Evolutionary conservation across 495 filamentous ascomycete genomes (phyloP), one percentile per base, ranked within the genome.

Genomic region (Penicillium paradoxum): DNA sequence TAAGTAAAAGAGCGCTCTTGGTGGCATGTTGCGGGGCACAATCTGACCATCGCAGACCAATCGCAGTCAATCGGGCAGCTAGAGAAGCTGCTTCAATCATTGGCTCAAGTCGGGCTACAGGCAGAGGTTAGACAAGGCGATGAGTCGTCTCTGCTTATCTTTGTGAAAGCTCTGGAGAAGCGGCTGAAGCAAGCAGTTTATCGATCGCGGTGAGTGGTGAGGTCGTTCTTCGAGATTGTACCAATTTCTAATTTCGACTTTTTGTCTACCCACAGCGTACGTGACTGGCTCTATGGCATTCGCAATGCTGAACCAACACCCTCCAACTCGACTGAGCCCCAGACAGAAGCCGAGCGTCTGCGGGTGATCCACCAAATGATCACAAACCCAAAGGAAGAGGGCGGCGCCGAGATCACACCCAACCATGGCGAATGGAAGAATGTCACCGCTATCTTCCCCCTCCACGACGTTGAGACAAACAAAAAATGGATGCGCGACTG

Each of bases 281-380:
- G 90, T 62, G 95, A 98, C 73, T 98, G 93, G 93, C 85, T 97
- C 22, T 87, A 91, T 71, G 90, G 93, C 29, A 86, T 97, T 33
- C 85, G 90, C 37, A 77, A 85, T 54, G 77, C 79, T 14, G 86
- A 91, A 25, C 95, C 92, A 1, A 84, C 88, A 50, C 54, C 60
- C 6, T 65, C 70, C 24, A 83, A 83, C 65, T 83, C 91, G 49
- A 84, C 84, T 21, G 74, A 83, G 46, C 85, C 91, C 0, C 73
- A 95, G 34, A 88, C 83, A 5, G 89, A 95, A 67, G 91, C 91
- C 9, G 93, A 98, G 73, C 82, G 92, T 9, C 77, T 96, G 27
- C 83, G 95, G 41, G 79, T 93, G 37, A 83, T 95, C 42, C 83
- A 95, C 67, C 78, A 89, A 32, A 82, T 97, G 68, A 95, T 98